phyloP scores from a whole-genome alignment of 352 stramenopile genomes.

The Phytophthora macrochlamydospora region DNA sequence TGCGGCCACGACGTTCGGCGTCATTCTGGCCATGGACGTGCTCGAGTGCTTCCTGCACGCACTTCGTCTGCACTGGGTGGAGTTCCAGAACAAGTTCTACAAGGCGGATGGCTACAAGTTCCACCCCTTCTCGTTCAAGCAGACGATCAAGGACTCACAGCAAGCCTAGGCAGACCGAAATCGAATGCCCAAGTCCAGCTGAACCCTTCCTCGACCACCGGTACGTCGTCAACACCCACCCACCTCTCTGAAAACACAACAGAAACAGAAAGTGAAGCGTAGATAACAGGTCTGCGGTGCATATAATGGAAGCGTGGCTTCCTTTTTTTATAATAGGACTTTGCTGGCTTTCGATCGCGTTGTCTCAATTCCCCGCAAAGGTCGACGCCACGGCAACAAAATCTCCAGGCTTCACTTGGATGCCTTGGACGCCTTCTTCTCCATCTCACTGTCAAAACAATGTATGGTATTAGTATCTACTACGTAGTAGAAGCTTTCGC shows the following conservation, averaged over 20 bases:
- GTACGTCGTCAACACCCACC: slow-evolving; percentile 6
- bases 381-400: too few species aligned
- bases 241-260: not conserved
- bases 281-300: slow-evolving; percentile 30
- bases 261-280: slow-evolving; percentile 30
- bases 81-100: slow-evolving; percentile 99
- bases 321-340: slow-evolving; percentile 28
- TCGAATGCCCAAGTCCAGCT: slow-evolving; percentile 16
- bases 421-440: slow-evolving; percentile 68
- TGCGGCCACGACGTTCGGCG: slow-evolving; percentile 95
- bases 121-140: slow-evolving; percentile 95
- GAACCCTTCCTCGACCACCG: slow-evolving; percentile 2
- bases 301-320: slow-evolving; percentile 29
- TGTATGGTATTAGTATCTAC: too few species aligned
- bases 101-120: slow-evolving; percentile 98
- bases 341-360: slow-evolving; percentile 25
- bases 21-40: slow-evolving; percentile 99
- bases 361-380: too few species aligned
- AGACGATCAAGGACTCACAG: slow-evolving; percentile 77
- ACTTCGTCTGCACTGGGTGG: slow-evolving; percentile 99
- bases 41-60: slow-evolving; percentile 99
- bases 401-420: slow-evolving; percentile 22
- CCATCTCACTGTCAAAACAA: slow-evolving; percentile 44
- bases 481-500: too few species aligned
- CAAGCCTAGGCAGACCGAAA: slow-evolving; percentile 32